Conservation (phyloP, 1,284 basidiomycete species). For the Sphaerobolus stellatus region DNA sequence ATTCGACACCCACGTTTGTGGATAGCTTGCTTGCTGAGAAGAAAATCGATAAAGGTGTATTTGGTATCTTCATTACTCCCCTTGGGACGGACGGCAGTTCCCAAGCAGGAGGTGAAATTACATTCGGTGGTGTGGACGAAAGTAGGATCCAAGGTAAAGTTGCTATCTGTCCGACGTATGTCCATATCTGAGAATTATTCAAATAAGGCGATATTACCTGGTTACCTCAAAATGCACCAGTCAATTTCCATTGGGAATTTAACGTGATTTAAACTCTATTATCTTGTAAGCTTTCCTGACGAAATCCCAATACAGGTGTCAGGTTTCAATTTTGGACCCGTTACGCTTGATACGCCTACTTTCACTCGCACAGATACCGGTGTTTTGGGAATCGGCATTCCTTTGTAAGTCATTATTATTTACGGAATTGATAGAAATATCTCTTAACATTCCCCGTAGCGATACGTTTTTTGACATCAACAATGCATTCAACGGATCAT, state of each 20-base stretch:
- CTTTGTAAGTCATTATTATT: conserved; percentile 1
- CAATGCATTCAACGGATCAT: conserved; percentile 3
- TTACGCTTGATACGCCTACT: neutral
- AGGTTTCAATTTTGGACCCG: conserved; percentile 3
- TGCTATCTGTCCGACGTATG: neutral
- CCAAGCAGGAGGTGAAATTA: conserved; percentile 7
- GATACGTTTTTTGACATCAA: conserved; percentile 3
- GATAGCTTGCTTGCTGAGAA: neutral
- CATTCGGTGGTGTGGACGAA: conserved; percentile 9
- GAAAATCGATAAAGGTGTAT: neutral
- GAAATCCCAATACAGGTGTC: conserved; percentile 2
- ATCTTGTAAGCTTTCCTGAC: neutral
- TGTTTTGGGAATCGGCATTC: neutral
- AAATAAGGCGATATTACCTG: conserved; percentile 9
- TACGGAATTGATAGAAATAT: neutral
- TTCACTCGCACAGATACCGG: conserved; percentile 9
- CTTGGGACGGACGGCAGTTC: conserved; percentile 1
- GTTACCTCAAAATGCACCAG: conserved; percentile 8
- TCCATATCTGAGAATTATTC: neutral
- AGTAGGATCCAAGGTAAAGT: neutral
- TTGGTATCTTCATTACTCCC: conserved; percentile 9
- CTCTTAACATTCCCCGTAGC: neutral
- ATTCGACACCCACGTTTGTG: conserved; percentile 9
- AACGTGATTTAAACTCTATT: neutral
- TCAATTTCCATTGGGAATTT: conserved; percentile 13